Conservation (phyloP, 805 yeast species). For the Candida qinlingensis region DNA sequence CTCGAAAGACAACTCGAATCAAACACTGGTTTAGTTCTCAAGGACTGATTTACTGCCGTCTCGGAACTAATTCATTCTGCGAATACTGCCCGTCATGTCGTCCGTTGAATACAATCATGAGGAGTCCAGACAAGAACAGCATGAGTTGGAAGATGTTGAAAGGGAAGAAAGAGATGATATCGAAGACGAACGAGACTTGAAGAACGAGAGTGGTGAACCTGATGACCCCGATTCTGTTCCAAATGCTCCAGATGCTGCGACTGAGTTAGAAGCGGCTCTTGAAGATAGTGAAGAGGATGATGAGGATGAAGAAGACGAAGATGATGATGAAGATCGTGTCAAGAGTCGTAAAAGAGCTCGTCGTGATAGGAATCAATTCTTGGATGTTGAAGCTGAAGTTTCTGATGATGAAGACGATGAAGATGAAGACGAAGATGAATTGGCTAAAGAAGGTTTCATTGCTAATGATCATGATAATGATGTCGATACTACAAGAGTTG, state of each 20-base stretch:
- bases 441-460: constrained; percentile 76
- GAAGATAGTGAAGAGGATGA: constrained; percentile 31
- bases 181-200: constrained; percentile 12
- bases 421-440: constrained; percentile 90
- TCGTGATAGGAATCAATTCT: constrained; percentile 61
- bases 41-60: too few relatives aligned
- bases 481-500: constrained; percentile 42
- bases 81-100: constrained; percentile 15
- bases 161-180: constrained; percentile 23
- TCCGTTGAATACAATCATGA: constrained; percentile 18
- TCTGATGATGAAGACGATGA: constrained; percentile 97
- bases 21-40: too few relatives aligned
- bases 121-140: constrained; percentile 19
- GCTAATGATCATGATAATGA: constrained; percentile 68
- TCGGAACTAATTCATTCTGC: too few relatives aligned
- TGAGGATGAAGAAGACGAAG: constrained; percentile 41
- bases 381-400: constrained; percentile 98
- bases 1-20: not conserved
- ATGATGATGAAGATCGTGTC: constrained; percentile 45
- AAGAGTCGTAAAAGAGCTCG: constrained; percentile 41
- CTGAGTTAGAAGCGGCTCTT: constrained; percentile 31
- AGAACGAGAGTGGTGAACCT: constrained; percentile 7
- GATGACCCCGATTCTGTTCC: not conserved
- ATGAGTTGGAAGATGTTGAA: constrained; percentile 19
- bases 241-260: constrained; percentile 23